Evolutionary conservation across 2,329 filamentous ascomycete genomes (phyloP).

Genomic region (Ophiostoma montium): DNA sequence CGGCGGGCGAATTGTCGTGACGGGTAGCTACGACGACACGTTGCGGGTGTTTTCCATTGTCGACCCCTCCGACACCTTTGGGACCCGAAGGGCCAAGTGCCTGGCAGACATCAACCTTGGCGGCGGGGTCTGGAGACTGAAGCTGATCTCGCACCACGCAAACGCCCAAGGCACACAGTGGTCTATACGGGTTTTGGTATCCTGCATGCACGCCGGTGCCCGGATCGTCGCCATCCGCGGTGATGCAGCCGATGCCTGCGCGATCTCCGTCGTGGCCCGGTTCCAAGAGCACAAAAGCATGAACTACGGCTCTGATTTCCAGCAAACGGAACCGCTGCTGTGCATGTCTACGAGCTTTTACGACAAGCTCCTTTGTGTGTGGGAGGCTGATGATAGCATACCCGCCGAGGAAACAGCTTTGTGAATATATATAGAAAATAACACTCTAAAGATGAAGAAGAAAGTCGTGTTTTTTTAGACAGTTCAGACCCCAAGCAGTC

Average conservation of each 20-base stretch:
- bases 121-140: slow-evolving; percentile 76
- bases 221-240: slow-evolving; percentile 42
- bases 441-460: not conserved
- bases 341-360: slow-evolving; percentile 67
- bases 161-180: slow-evolving; percentile 16
- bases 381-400: slow-evolving; percentile 26
- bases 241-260: slow-evolving; percentile 32
- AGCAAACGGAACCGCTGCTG: slow-evolving; percentile 26
- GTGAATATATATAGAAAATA: not conserved
- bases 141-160: slow-evolving; percentile 31
- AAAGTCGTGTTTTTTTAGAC: no score
- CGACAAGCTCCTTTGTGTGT: slow-evolving; percentile 55
- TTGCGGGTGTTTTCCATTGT: slow-evolving; percentile 51
- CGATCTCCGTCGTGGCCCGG: slow-evolving; percentile 48
- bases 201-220: slow-evolving; percentile 85
- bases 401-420: not conserved
- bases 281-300: slow-evolving; percentile 87
- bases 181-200: slow-evolving; percentile 49
- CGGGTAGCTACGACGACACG: slow-evolving; percentile 83
- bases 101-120: slow-evolving; percentile 56
- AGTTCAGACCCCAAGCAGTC: not conserved
- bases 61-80: slow-evolving; percentile 26
- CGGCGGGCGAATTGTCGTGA: slow-evolving; percentile 49
- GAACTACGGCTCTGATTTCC: slow-evolving; percentile 79
- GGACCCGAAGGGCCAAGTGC: slow-evolving; percentile 30